Evolutionary conservation across 306 rosid species (phyloP).

Genomic region (Potentilla sterilis): DNA sequence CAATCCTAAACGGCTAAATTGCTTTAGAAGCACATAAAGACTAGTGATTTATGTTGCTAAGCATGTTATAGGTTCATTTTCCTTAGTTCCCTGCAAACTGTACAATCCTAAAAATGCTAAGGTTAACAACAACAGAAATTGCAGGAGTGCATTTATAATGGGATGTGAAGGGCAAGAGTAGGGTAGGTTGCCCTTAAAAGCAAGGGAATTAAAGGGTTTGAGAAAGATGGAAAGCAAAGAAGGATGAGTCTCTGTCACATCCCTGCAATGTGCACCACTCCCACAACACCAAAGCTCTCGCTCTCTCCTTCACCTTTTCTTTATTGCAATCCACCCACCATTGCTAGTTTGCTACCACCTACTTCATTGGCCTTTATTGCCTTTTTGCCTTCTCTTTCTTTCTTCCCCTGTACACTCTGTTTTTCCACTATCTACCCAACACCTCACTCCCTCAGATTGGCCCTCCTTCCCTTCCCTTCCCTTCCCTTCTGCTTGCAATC

Average conservation of each 20-base stretch:
- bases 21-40: not conserved
- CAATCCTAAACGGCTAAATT: not conserved
- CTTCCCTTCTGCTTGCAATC: slow-evolving; percentile 16
- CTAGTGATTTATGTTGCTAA: not conserved
- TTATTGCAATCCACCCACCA: slow-evolving; percentile 57
- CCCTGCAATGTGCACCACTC: slow-evolving; percentile 20
- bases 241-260: slow-evolving; percentile 26
- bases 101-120: not conserved
- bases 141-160: not conserved
- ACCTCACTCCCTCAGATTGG: slow-evolving; percentile 7
- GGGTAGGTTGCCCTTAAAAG: not conserved
- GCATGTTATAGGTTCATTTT: not conserved
- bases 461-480: not conserved
- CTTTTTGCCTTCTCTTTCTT: slow-evolving; percentile 16
- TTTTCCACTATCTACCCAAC: slow-evolving; percentile 21
- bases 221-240: slow-evolving; percentile 18
- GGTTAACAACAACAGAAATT: not conserved
- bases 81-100: slow-evolving; percentile 1
- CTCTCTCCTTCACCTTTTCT: slow-evolving; percentile 28
- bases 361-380: slow-evolving; percentile 42
- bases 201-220: slow-evolving; percentile 31
- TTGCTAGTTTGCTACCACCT: slow-evolving; percentile 29
- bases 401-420: not conserved
- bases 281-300: slow-evolving; percentile 22
- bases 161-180: not conserved